Base-by-base conservation (phyloP, 2,329 filamentous ascomycete genomes). In the Celoporthe dispersa region DNA sequence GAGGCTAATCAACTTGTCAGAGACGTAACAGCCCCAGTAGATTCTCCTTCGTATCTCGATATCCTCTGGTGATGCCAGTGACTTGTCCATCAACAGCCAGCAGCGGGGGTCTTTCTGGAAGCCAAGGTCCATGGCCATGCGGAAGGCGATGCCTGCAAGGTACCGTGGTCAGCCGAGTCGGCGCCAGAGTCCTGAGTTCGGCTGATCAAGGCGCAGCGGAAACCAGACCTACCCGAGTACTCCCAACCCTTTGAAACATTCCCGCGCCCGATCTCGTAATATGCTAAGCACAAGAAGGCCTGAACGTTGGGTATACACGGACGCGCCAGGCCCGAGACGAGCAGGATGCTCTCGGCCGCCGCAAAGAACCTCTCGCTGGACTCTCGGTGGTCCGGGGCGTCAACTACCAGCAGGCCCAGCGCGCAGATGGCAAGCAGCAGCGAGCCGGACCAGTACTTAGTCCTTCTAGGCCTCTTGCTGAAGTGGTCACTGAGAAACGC, bases 1-100 rank as follows among this genome's bases (percentile, higher is more conserved):
- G 6, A 73, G 62, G 59, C 71, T 73, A 5, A 73, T 69, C 25
- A 73, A 41, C 57, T 78, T 78, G 55, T 78, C 76, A 0, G 75
- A 77, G 19, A 73, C 71, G 63, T 77, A 77, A 39, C 74, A 77
- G 19, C 76, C 76, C 77, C 77, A 78, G 63, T 76, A 77, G 22
- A 78, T 78, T 1, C 76, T 75, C 6, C 76, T 63, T 1, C 76
- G 73, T 2, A 78, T 74, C 35, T 77, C 77, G 14, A 76, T 33
- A n/a, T 78, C 75, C 48, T 77, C 75, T 0, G 67, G 57, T 0
- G 74, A 74, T 3, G 67, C 70, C 0, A 77, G 64, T 0, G 77
- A 76, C 0, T 68, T 64, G 14, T 77, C 75, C n/a, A 73, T 68
- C 0, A 68, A 67, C 9, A 75, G 44, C 74, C 75, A 78, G 1